Percentiles rank a stretch among this genome's conserved stretches.
phyloP scores from a whole-genome alignment of 192 early-diverging fungal genomes.

The Mortierella antarctica region DNA sequence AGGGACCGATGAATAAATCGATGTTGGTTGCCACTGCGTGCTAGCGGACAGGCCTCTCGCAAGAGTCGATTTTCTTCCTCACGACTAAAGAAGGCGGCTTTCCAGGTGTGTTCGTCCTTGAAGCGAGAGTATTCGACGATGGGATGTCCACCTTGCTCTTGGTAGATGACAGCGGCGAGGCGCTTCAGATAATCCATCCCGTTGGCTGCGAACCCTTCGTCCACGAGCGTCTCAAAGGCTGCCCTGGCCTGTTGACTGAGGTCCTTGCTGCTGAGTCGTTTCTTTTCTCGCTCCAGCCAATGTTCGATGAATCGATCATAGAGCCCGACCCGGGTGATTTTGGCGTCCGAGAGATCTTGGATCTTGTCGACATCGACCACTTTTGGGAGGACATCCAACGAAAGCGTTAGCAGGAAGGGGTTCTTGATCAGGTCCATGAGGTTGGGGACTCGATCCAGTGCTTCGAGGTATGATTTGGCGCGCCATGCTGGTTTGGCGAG shows the following conservation, averaged over 20 bases:
- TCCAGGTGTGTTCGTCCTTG: neutral
- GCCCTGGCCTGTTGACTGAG: neutral
- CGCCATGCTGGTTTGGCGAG: neutral
- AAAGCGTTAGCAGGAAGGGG: neutral
- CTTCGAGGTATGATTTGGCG: neutral
- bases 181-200: neutral
- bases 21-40: neutral
- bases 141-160: conserved; percentile 4
- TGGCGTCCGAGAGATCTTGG: neutral
- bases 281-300: neutral
- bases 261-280: neutral
- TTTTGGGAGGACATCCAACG: neutral
- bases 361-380: neutral
- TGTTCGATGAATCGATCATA: conserved; percentile 5
- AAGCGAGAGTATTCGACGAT: conserved; percentile 3
- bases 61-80: neutral
- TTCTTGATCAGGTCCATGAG: neutral
- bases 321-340: neutral
- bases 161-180: neutral
- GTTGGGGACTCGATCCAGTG: neutral
- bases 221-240: neutral
- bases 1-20: conserved; percentile 7
- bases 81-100: neutral
- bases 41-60: conserved; percentile 1
- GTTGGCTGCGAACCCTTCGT: neutral